phyloP scores from a whole-genome alignment of 129 eudicot species.

The Centaurea solstitialis region DNA sequence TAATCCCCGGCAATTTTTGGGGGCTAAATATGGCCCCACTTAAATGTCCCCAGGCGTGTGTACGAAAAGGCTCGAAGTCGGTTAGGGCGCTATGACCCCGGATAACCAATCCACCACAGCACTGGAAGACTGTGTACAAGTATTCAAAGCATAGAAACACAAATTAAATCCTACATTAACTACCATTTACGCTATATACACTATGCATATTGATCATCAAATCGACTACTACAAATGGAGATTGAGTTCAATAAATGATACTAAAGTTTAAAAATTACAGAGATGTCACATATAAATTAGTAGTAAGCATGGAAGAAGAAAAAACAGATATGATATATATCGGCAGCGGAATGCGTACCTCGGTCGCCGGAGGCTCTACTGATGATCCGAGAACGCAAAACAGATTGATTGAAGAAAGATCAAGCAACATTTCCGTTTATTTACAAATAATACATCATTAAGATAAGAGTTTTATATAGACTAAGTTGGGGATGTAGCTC shows the following conservation, averaged over 20 bases:
- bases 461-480: neutral
- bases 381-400: neutral
- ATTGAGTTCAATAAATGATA: neutral
- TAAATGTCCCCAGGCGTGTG: too few species aligned
- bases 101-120: too few species aligned
- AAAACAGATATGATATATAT: neutral
- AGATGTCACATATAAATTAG: constrained; percentile 1
- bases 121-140: too few species aligned
- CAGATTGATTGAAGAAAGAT: neutral
- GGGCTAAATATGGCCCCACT: too few species aligned
- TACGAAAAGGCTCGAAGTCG: too few species aligned
- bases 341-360: neutral
- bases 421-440: neutral
- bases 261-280: neutral
- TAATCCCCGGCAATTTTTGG: too few species aligned
- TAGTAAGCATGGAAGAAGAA: neutral
- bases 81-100: too few species aligned
- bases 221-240: neutral
- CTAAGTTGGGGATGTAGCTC: constrained; percentile 64
- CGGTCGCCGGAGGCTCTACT: neutral
- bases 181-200: neutral
- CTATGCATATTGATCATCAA: neutral
- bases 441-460: neutral
- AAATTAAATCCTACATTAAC: neutral
- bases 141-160: constrained; percentile 6